Conservation (phyloP, 176 grass and related monocot genomes). For the Musa schizocarpa region DNA sequence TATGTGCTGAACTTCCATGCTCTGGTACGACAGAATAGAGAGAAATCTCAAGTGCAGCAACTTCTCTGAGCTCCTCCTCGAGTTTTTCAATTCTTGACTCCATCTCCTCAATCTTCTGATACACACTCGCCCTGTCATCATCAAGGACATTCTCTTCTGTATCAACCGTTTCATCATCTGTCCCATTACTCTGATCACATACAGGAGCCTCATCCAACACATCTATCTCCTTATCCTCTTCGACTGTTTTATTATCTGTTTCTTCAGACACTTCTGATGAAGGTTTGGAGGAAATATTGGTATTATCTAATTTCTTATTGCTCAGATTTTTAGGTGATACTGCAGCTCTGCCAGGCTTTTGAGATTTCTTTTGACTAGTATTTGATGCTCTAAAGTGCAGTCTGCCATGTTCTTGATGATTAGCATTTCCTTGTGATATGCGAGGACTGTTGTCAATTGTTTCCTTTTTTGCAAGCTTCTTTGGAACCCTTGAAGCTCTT, state of each 20-base stretch:
- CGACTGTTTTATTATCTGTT: conserved; percentile 50
- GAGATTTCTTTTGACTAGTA: conserved; percentile 42
- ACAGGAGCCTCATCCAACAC: conserved; percentile 83
- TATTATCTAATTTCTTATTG: conserved; percentile 38
- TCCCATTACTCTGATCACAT: conserved; percentile 83
- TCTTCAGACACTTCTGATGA: conserved; percentile 66
- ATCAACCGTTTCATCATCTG: conserved; percentile 83
- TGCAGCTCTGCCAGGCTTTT: conserved; percentile 44
- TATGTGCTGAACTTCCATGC: conserved; percentile 79
- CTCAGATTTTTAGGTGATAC: conserved; percentile 34
- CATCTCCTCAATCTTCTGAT: conserved; percentile 39
- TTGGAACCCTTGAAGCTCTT: conserved; percentile 60
- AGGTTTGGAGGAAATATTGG: conserved; percentile 39
- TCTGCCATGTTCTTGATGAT: conserved; percentile 42
- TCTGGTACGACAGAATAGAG: conserved; percentile 65
- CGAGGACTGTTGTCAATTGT: conserved; percentile 36
- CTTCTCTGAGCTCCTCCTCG: conserved; percentile 85
- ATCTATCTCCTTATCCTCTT: conserved; percentile 93
- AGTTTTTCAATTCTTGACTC: conserved; percentile 43
- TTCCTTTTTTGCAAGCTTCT: conserved; percentile 63
- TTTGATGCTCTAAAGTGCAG: conserved; percentile 63
- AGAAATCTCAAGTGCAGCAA: conserved; percentile 81
- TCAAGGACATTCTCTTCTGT: conserved; percentile 61
- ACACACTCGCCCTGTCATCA: conserved; percentile 17
- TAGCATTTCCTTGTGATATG: conserved; percentile 34